Evolutionary conservation across 2,329 filamentous ascomycete genomes (phyloP).

Genomic region (Hypomyces rosellus): DNA sequence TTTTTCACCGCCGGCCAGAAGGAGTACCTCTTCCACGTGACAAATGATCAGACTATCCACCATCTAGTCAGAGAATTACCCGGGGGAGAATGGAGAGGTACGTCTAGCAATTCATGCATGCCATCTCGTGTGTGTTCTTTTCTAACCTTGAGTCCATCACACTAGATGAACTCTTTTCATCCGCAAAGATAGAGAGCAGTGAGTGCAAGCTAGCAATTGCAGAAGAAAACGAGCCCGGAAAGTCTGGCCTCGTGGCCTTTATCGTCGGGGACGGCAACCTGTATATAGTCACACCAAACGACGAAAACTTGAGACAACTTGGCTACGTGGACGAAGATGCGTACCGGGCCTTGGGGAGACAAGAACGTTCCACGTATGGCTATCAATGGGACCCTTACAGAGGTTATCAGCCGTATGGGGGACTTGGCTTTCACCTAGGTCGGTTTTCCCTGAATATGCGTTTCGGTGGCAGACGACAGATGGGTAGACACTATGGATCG

Average conservation of each 20-base stretch:
- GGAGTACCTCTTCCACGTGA: not conserved
- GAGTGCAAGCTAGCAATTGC: not conserved
- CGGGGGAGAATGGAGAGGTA: conserved; percentile 4
- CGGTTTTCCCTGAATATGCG: too few species aligned
- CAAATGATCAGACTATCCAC: not conserved
- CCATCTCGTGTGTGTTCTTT: too few species aligned
- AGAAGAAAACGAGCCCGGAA: not conserved
- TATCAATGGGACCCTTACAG: too few species aligned
- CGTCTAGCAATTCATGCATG: not conserved
- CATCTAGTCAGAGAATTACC: not conserved
- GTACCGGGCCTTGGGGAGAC: too few species aligned
- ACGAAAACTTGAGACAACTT: not conserved
- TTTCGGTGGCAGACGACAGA: too few species aligned
- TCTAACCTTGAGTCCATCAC: too few species aligned
- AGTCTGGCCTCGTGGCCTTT: not conserved
- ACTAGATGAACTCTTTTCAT: conserved; percentile 2
- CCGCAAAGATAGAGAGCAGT: not conserved
- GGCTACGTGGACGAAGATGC: too few species aligned
- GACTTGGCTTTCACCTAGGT: too few species aligned
- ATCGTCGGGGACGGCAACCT: not conserved
- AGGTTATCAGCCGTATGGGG: too few species aligned
- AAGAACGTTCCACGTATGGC: too few species aligned
- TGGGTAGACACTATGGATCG: too few species aligned
- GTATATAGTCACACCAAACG: not conserved
- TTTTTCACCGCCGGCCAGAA: not conserved